Evolutionary conservation across 2,329 filamentous ascomycete species (phyloP).

Genomic region (Botrytis medusae): DNA sequence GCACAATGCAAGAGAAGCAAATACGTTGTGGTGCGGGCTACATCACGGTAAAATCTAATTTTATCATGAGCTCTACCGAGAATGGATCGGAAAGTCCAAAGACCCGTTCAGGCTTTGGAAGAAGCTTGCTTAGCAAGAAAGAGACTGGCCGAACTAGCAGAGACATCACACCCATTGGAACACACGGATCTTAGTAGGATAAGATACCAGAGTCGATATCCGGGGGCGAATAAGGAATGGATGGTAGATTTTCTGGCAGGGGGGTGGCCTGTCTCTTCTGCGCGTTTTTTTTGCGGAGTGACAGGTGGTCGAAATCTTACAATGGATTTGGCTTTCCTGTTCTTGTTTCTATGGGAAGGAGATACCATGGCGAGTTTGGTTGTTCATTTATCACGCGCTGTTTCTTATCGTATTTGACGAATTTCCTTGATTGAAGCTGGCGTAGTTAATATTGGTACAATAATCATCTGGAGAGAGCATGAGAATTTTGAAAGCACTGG

Average conservation of each 20-base stretch:
- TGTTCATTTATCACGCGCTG: background rate
- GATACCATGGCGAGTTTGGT: constrained; percentile 6
- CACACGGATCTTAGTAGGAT: background rate
- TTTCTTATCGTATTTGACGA: constrained; percentile 4
- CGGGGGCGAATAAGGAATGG: background rate
- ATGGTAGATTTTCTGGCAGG: background rate
- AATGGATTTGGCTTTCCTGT: background rate
- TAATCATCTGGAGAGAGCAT: background rate
- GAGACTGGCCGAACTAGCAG: constrained; percentile 39
- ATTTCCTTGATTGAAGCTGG: background rate
- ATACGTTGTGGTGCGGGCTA: constrained; percentile 71
- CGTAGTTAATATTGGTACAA: background rate
- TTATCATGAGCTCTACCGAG: constrained; percentile 52
- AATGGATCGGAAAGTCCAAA: constrained; percentile 45
- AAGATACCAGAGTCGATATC: background rate
- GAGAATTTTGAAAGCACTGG: background rate
- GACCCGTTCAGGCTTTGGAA: constrained; percentile 42
- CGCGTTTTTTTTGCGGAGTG: background rate
- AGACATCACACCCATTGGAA: constrained; percentile 44
- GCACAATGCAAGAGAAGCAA: constrained; percentile 66
- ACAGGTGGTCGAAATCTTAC: background rate
- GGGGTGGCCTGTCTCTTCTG: background rate
- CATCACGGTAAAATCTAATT: constrained; percentile 73
- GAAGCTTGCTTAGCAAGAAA: constrained; percentile 57
- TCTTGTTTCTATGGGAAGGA: constrained; percentile 1